These are phyloP conservation scores for Suhomyces emberorum DNA, from an alignment of 805 yeast genomes.

Conservation along the genomic window DNA sequence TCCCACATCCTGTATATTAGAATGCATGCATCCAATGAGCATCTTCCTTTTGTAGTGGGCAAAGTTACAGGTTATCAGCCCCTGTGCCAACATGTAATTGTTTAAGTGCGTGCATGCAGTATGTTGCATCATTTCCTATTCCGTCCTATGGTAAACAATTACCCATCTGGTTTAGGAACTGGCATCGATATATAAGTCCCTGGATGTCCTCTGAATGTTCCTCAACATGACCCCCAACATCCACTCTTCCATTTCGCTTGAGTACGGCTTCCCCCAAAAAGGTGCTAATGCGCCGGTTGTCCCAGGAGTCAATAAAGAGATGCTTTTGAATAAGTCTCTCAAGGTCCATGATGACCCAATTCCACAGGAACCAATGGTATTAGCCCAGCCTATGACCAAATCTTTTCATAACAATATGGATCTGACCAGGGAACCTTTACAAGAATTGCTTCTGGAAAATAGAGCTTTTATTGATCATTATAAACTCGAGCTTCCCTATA, in stretches of 20 bases:
- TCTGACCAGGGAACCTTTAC: conserved; percentile 19
- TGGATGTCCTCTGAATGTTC: background rate
- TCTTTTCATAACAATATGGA: conserved; percentile 5
- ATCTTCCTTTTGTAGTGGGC: too few species aligned
- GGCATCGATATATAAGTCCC: background rate
- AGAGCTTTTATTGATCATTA: conserved; percentile 11
- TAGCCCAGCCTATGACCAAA: conserved; percentile 13
- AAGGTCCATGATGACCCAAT: conserved; percentile 13
- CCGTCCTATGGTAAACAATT: background rate
- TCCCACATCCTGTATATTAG: background rate
- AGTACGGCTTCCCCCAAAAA: conserved; percentile 12
- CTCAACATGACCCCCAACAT: conserved; percentile 2
- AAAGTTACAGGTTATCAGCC: too few species aligned
- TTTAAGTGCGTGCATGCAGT: too few species aligned
- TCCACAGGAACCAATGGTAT: conserved; percentile 8
- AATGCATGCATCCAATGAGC: background rate
- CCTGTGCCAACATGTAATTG: too few species aligned
- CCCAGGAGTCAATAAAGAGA: conserved; percentile 10
- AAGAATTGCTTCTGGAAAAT: conserved; percentile 18
- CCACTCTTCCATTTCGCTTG: conserved; percentile 18
- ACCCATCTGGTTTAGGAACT: too few species aligned
- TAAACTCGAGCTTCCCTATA: conserved; percentile 17
- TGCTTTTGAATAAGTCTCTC: conserved; percentile 15
- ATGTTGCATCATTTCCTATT: background rate
- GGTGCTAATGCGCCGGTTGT: conserved; percentile 1